These are phyloP conservation scores for Kluyveromyces starmeri DNA, from an alignment of 805 yeast genomes.

Conservation along the genomic window DNA sequence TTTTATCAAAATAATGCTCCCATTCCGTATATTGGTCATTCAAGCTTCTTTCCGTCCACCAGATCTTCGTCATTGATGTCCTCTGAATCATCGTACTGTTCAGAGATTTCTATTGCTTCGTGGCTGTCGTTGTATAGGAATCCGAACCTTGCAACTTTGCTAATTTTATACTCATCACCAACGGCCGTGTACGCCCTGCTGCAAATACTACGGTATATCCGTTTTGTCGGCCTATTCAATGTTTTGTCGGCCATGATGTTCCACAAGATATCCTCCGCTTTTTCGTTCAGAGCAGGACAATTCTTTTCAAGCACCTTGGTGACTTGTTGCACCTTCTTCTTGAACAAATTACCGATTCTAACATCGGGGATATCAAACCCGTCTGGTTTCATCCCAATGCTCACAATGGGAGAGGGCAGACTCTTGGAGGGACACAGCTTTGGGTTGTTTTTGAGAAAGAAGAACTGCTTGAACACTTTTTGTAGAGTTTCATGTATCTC, in stretches of 20 bases:
- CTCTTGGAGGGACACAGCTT: conserved; percentile 13
- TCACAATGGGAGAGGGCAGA: conserved; percentile 17
- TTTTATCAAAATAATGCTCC: no score
- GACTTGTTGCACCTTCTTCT: conserved; percentile 11
- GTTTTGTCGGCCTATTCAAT: conserved; percentile 7
- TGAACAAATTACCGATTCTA: conserved; percentile 14
- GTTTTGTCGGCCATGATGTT: conserved; percentile 9
- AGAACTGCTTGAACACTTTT: conserved; percentile 14
- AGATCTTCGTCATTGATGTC: no score
- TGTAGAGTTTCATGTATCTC: conserved; percentile 9
- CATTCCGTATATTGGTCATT: no score
- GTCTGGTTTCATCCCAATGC: conserved; percentile 17
- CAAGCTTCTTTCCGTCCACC: no score
- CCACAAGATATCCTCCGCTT: conserved; percentile 10
- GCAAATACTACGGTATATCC: conserved; percentile 16
- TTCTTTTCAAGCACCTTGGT: conserved; percentile 17
- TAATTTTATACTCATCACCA: conserved; percentile 5
- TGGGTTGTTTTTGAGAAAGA: conserved; percentile 13
- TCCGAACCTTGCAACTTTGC: conserved; percentile 4
- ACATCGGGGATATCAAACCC: conserved; percentile 16
- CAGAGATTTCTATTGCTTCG: no score
- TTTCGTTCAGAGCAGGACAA: conserved; percentile 11
- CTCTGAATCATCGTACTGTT: no score
- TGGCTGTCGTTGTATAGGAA: no score
- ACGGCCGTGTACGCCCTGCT: conserved; percentile 13